phyloP scores from a whole-genome alignment of 148 eudicot genomes.

The Fagopyrum homotropicum region DNA sequence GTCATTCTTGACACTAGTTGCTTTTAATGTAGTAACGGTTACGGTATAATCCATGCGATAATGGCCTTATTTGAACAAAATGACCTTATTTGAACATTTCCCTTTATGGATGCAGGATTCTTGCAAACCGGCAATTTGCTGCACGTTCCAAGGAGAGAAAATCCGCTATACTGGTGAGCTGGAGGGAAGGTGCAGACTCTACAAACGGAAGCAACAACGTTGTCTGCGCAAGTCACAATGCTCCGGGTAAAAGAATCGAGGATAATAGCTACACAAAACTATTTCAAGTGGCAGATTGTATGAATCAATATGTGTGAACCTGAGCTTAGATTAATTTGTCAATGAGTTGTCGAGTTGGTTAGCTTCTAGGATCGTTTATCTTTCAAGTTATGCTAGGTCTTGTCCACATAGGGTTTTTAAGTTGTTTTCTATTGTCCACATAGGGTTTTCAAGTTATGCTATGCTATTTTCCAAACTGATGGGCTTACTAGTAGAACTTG shows the following conservation, averaged over 20 bases:
- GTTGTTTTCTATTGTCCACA: not conserved
- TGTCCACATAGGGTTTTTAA: not conserved
- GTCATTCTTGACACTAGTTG: not conserved
- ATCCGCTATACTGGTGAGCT: slow-evolving; percentile 70
- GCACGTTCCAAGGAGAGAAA: slow-evolving; percentile 90
- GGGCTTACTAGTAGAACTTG: too few relatives aligned
- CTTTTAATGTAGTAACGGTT: not conserved
- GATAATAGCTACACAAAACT: too few relatives aligned
- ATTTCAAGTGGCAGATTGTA: not conserved
- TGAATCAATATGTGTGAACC: not conserved
- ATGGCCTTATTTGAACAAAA: not conserved
- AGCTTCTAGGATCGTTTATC: not conserved
- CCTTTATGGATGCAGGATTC: slow-evolving; percentile 46
- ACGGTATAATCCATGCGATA: not conserved
- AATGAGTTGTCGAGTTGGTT: not conserved
- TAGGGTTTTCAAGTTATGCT: not conserved
- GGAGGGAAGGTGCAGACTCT: slow-evolving; percentile 93
- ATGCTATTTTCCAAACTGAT: too few relatives aligned
- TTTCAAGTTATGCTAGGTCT: not conserved
- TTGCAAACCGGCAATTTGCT: slow-evolving; percentile 88
- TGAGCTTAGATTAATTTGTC: not conserved
- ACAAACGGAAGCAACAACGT: slow-evolving; percentile 86
- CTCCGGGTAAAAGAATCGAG: slow-evolving; percentile 43
- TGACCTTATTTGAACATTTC: not conserved
- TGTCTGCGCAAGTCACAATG: slow-evolving; percentile 85